These are phyloP conservation scores for Sextonia rubra DNA, from an alignment of 164 flowering plant species.

Conservation along the genomic window DNA sequence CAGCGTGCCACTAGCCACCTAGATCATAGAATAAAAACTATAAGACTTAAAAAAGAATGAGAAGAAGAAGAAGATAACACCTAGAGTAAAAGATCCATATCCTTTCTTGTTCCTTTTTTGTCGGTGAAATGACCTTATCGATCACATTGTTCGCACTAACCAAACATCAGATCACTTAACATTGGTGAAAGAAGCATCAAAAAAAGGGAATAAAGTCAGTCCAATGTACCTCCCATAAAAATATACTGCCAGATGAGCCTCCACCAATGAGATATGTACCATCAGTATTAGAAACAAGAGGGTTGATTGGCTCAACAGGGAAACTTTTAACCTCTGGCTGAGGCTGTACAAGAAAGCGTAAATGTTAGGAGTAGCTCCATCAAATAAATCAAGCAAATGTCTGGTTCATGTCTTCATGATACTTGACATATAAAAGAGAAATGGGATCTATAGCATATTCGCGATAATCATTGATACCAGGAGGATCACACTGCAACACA, in stretches of 20 bases:
- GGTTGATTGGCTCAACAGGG: slow-evolving; percentile 68
- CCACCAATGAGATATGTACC: slow-evolving; percentile 83
- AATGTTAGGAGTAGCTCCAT: neutral
- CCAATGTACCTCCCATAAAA: slow-evolving; percentile 70
- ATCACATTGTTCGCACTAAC: neutral
- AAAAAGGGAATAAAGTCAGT: neutral
- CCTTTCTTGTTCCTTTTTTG: too few species aligned
- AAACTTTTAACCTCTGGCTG: slow-evolving; percentile 73
- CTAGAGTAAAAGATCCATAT: too few species aligned
- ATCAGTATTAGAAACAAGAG: slow-evolving; percentile 54
- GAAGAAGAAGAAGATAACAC: too few species aligned
- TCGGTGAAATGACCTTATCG: too few species aligned
- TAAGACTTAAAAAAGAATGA: neutral
- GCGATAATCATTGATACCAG: too few species aligned
- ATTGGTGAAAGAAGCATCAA: neutral
- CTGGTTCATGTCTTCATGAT: neutral
- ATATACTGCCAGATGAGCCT: slow-evolving; percentile 67
- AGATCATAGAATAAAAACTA: slow-evolving; percentile 8
- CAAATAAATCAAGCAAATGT: neutral
- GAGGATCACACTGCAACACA: too few species aligned
- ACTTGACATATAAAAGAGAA: neutral
- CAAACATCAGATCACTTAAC: neutral
- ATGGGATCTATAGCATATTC: neutral
- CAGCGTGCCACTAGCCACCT: slow-evolving; percentile 74
- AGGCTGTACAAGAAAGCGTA: slow-evolving; percentile 37